A percentile compares a stretch with the other conserved stretches of the same genome.
These are phyloP conservation scores for Sporothrix schenckii DNA, from an alignment of 2,329 filamentous ascomycete genomes.

Conservation along the genomic window DNA sequence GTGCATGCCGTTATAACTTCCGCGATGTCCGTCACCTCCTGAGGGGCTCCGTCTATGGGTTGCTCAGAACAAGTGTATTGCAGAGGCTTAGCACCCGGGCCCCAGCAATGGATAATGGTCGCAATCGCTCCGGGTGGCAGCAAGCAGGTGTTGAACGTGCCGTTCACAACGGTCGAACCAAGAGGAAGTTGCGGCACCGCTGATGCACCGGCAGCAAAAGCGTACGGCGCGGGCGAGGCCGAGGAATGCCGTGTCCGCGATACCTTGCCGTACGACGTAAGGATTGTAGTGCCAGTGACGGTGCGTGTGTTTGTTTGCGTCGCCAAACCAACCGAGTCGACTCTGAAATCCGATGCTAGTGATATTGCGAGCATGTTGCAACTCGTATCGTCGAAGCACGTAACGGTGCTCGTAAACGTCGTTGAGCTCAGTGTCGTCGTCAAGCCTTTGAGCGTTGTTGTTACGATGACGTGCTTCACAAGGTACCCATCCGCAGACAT, in stretches of 20 bases:
- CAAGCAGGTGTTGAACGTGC: slow-evolving; percentile 22
- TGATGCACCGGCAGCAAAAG: not conserved
- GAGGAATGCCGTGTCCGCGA: not conserved
- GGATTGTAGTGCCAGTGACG: not conserved
- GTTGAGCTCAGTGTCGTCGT: not conserved
- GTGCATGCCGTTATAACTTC: slow-evolving; percentile 41
- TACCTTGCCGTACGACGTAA: not conserved
- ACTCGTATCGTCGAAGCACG: not conserved
- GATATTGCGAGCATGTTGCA: not conserved
- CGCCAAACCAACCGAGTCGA: not conserved
- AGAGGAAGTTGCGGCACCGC: not conserved
- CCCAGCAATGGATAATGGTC: slow-evolving; percentile 30
- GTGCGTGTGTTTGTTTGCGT: not conserved
- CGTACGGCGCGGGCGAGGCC: too few relatives aligned
- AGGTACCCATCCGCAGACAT: not conserved
- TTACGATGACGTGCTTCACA: not conserved
- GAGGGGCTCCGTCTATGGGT: not conserved
- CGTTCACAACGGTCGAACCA: not conserved
- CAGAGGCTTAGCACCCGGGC: slow-evolving; percentile 12
- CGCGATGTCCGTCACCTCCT: not conserved
- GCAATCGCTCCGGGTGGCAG: not conserved
- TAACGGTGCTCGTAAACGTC: not conserved
- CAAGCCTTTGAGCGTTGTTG: not conserved
- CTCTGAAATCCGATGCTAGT: not conserved
- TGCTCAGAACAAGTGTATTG: slow-evolving; percentile 31